Percentiles rank a stretch among this genome's conserved stretches.
phyloP scores from a whole-genome alignment of 2,329 filamentous ascomycete genomes.

The Venturia aucupariae region DNA sequence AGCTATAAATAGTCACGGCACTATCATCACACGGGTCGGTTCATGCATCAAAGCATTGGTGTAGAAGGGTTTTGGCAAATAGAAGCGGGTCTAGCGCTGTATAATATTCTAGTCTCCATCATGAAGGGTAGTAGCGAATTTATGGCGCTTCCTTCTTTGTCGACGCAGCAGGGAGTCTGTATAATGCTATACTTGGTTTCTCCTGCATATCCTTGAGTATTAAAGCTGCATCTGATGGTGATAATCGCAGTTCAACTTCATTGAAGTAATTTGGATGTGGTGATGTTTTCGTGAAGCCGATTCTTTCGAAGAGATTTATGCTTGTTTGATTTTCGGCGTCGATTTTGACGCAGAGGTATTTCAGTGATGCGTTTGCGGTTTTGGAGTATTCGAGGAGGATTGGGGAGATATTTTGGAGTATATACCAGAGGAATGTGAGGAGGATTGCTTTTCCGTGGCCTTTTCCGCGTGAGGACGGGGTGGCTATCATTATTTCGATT shows the following conservation, averaged over 20 bases:
- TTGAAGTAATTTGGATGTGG: slow-evolving; percentile 56
- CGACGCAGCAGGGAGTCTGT: not conserved
- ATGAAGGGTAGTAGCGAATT: not conserved
- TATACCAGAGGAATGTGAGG: slow-evolving; percentile 59
- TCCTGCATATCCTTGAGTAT: slow-evolving; percentile 3
- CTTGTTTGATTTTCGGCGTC: slow-evolving; percentile 47
- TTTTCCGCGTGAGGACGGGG: slow-evolving; percentile 43
- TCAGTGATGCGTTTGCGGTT: slow-evolving; percentile 23
- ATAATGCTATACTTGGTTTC: slow-evolving; percentile 12
- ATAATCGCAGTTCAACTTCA: slow-evolving; percentile 48
- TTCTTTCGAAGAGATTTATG: slow-evolving; percentile 49
- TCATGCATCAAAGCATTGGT: slow-evolving; percentile 2
- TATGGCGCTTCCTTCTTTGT: not conserved
- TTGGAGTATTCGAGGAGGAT: slow-evolving; percentile 38
- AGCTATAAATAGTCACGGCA: slow-evolving; percentile 51
- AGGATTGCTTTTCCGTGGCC: slow-evolving; percentile 61
- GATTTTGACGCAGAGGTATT: slow-evolving; percentile 54
- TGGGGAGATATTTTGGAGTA: slow-evolving; percentile 41
- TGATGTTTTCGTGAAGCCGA: slow-evolving; percentile 45
- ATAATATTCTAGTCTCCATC: slow-evolving; percentile 8
- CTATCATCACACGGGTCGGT: not conserved
- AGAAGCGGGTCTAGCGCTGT: slow-evolving; percentile 8
- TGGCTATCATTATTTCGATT: slow-evolving; percentile 80
- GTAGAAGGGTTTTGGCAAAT: not conserved
- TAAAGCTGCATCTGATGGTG: not conserved